These are phyloP conservation scores for Hanseniaspora pseudoguilliermondii DNA, from an alignment of 805 yeast genomes.

Conservation along the genomic window DNA sequence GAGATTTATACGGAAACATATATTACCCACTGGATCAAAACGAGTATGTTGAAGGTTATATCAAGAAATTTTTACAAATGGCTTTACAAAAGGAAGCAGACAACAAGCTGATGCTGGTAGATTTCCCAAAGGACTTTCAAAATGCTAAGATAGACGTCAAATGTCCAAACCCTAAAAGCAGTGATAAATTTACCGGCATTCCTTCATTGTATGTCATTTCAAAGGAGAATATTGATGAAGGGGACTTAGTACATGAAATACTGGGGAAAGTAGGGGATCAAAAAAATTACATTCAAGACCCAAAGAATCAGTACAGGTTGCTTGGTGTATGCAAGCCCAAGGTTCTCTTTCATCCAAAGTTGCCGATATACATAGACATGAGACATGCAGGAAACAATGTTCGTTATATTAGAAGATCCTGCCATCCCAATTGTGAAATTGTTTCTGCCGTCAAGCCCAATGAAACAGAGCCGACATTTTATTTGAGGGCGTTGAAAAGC, in stretches of 20 bases:
- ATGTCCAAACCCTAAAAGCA: constrained; percentile 38
- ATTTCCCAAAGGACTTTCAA: constrained; percentile 17
- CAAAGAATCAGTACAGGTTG: constrained; percentile 60
- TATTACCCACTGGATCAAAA: constrained; percentile 26
- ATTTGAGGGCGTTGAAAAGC: constrained; percentile 42
- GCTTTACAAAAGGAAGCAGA: constrained; percentile 34
- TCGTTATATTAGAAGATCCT: constrained; percentile 61
- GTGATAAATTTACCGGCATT: constrained; percentile 45
- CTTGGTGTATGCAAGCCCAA: constrained; percentile 59
- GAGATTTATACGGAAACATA: constrained; percentile 27
- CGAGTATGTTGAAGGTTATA: constrained; percentile 35
- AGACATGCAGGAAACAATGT: constrained; percentile 65
- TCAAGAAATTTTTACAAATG: constrained; percentile 34
- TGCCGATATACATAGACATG: constrained; percentile 65
- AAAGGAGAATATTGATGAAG: constrained; percentile 29
- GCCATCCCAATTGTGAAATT: constrained; percentile 64
- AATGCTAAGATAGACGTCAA: constrained; percentile 33
- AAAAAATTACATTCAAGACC: constrained; percentile 48
- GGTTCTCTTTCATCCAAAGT: constrained; percentile 42
- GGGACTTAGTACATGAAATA: constrained; percentile 45
- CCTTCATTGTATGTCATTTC: constrained; percentile 53
- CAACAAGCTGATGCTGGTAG: constrained; percentile 25
- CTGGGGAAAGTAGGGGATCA: constrained; percentile 63
- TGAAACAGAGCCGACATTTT: constrained; percentile 35
- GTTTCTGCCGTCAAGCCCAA: constrained; percentile 32